Base-by-base conservation (phyloP, 257 asterid genomes). In the Cinchona pubescens region DNA sequence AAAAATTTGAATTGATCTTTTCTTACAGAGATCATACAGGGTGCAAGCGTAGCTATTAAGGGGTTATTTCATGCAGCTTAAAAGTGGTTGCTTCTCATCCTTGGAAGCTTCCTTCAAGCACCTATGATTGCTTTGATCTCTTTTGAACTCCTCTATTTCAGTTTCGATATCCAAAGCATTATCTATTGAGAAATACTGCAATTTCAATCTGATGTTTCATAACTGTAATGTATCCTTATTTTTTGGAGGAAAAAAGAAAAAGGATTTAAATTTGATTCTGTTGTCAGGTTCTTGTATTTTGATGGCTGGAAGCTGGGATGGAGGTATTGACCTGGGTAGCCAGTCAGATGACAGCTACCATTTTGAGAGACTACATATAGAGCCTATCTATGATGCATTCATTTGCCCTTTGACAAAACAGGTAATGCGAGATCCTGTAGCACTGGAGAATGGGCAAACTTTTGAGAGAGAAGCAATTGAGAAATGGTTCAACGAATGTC, bases 391-490 rank as follows among this genome's bases (percentile, higher is more conserved):
- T 51, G 99, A 95, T 71, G 82, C 99, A 43, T 95, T 95, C 74
- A 82, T 88, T 60, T 95, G 98, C 80, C 98, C 97, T 43, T 79
- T 95, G 38, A 86, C 99, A 7, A 95, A 91, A 80, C 97, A 92
- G 86, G 92, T 92, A 67, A 95, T 95, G 99, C 89, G 78, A 30
- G 94, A 95, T 79, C 98, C 98, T 0, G 99, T 95, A 23, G 85
- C 94, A 51, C 79, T 92, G 73, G 99, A 95, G 80, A 89, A 85
- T 38, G 99, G 99, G 76, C 92, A 83, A 76, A 91, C 98, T 3
- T 95, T 88, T n/a, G 99, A 95, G 83, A 86, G 98, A 78, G 96
- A 86, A 75, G 96, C 99, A 51, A 91, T 95, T 67, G 98, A 92
- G 86, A 92, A 86, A 82, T 95, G 96, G 98, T 86, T 95, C 75